phyloP scores from a whole-genome alignment of 768 basidiomycete species.

The Rhodotorula toruloides region DNA sequence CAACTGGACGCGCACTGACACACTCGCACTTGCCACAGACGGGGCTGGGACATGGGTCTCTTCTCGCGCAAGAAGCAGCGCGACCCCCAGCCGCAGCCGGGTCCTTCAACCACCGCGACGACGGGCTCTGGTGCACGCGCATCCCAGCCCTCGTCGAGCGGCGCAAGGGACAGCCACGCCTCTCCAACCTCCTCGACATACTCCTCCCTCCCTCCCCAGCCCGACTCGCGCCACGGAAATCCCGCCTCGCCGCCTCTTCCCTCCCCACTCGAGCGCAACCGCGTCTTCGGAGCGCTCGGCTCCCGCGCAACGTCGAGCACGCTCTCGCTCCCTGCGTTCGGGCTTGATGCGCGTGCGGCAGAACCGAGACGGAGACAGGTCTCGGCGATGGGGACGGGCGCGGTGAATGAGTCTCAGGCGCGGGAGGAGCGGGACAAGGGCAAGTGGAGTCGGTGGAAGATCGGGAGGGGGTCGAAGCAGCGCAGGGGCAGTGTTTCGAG shows the following conservation, averaged over 20 bases:
- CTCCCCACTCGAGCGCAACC: conserved; percentile 4
- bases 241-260: background rate
- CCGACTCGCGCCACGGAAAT: no score
- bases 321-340: conserved; percentile 12
- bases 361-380: background rate
- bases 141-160: no score
- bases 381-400: background rate
- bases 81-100: conserved; percentile 1
- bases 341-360: background rate
- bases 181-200: no score
- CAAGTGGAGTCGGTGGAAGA: conserved; percentile 24
- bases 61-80: conserved; percentile 25
- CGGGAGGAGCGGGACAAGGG: background rate
- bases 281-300: background rate
- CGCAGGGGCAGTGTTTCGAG: conserved; percentile 19
- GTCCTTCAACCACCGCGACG: background rate
- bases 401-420: background rate
- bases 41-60: no score
- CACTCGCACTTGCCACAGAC: no score
- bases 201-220: no score
- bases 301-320: conserved; percentile 1
- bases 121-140: background rate
- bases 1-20: no score
- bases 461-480: conserved; percentile 15
- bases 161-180: no score